These are phyloP conservation scores for Acephala macrosclerotiorum DNA, from an alignment of 2,329 filamentous ascomycete species.

Conservation along the genomic window DNA sequence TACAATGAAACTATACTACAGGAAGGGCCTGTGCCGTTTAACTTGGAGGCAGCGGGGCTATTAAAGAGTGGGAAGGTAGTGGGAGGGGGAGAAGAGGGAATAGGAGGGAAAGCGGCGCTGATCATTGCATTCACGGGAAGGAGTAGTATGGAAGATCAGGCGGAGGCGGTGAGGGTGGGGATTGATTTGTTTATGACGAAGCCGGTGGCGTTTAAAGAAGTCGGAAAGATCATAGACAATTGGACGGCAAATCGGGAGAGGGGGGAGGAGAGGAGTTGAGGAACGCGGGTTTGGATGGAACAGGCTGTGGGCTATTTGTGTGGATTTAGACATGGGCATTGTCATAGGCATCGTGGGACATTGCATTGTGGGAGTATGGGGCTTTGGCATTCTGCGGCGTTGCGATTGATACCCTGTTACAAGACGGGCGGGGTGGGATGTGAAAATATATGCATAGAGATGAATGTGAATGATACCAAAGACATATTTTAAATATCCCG, in stretches of 20 bases:
- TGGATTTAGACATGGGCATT: not conserved
- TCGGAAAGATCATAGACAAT: constrained; percentile 48
- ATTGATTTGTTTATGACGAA: constrained; percentile 50
- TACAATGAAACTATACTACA: not conserved
- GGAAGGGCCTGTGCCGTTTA: not conserved
- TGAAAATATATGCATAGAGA: too few relatives aligned
- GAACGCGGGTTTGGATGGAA: too few relatives aligned
- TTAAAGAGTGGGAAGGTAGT: too few relatives aligned
- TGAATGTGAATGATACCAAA: too few relatives aligned
- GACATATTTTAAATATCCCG: too few relatives aligned
- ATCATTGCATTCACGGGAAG: constrained; percentile 50
- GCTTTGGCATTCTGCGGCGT: too few relatives aligned
- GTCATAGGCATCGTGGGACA: not conserved
- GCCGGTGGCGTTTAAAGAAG: constrained; percentile 50
- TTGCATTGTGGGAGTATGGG: too few relatives aligned
- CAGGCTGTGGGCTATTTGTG: too few relatives aligned
- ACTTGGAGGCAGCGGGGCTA: not conserved
- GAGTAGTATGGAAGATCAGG: constrained; percentile 45
- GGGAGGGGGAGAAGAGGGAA: not conserved
- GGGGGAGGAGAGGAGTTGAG: not conserved
- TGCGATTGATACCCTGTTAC: too few relatives aligned
- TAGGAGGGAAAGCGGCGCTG: constrained; percentile 39
- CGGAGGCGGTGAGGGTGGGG: constrained; percentile 45
- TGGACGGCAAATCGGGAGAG: constrained; percentile 44
- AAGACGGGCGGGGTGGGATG: too few relatives aligned